These are phyloP conservation scores for Gymnopus androsaceus DNA, from an alignment of 1,284 basidiomycete species.

Conservation along the genomic window DNA sequence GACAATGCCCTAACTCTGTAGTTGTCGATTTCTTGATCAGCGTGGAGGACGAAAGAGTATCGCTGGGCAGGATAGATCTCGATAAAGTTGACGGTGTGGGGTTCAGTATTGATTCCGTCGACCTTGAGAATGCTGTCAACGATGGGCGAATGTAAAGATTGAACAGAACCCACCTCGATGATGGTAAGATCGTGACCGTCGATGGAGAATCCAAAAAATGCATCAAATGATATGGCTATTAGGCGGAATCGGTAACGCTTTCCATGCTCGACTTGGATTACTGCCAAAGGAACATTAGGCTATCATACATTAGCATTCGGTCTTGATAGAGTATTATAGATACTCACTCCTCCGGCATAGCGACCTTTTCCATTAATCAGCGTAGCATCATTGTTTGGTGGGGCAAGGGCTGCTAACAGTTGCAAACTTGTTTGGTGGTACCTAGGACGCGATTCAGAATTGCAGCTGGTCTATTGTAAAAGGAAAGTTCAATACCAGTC, in stretches of 20 bases:
- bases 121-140: no score
- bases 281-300: constrained; percentile 28
- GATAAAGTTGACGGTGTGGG: constrained; percentile 20
- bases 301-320: constrained; percentile 5
- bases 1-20: constrained; percentile 38
- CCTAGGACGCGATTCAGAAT: neutral
- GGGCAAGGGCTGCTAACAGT: neutral
- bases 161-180: no score
- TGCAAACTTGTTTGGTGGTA: constrained; percentile 9
- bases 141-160: no score
- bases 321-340: no score
- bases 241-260: constrained; percentile 41
- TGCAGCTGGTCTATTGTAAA: neutral
- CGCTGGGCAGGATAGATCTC: constrained; percentile 31
- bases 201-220: constrained; percentile 36
- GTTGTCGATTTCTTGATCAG: constrained; percentile 36
- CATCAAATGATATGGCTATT: constrained; percentile 47
- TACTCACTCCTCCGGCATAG: constrained; percentile 14
- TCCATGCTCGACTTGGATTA: constrained; percentile 30
- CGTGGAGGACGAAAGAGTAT: constrained; percentile 36
- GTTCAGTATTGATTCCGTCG: constrained; percentile 19
- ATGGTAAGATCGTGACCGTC: constrained; percentile 30
- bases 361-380: constrained; percentile 47
- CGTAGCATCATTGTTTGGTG: constrained; percentile 32
- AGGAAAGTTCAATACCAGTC: constrained; percentile 13